Percentiles rank a stretch among this genome's conserved stretches.
phyloP scores from a whole-genome alignment of 805 yeast genomes.

The Pichia heedii region DNA sequence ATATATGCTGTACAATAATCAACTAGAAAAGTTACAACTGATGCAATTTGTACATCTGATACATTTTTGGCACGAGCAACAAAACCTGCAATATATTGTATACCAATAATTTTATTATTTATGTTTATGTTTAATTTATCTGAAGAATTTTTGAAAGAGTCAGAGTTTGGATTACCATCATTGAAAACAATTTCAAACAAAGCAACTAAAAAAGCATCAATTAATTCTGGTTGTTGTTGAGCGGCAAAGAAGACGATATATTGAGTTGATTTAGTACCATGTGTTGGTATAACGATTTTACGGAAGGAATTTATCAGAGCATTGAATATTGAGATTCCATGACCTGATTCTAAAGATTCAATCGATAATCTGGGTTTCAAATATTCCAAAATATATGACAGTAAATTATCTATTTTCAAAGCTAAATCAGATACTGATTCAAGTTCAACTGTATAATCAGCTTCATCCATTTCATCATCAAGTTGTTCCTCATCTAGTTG shows the following conservation, averaged over 20 bases:
- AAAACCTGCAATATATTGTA: slow-evolving; percentile 87
- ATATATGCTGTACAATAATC: slow-evolving; percentile 81
- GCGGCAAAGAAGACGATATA: slow-evolving; percentile 73
- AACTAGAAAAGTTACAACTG: slow-evolving; percentile 72
- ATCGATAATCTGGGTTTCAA: slow-evolving; percentile 41
- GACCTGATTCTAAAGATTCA: slow-evolving; percentile 47
- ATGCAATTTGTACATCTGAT: slow-evolving; percentile 62
- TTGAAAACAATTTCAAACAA: slow-evolving; percentile 77
- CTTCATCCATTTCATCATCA: slow-evolving; percentile 33
- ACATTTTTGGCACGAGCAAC: slow-evolving; percentile 78
- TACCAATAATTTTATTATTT: slow-evolving; percentile 60
- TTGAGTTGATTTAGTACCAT: slow-evolving; percentile 82
- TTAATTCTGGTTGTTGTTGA: slow-evolving; percentile 71
- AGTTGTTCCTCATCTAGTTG: slow-evolving; percentile 24
- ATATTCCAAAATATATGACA: slow-evolving; percentile 46
- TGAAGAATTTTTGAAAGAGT: not conserved
- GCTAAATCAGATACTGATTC: slow-evolving; percentile 46
- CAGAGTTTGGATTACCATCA: slow-evolving; percentile 20
- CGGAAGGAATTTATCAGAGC: slow-evolving; percentile 70
- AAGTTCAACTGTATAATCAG: slow-evolving; percentile 39
- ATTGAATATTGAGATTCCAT: slow-evolving; percentile 60
- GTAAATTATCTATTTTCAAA: slow-evolving; percentile 61
- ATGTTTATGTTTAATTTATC: not conserved
- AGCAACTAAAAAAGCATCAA: slow-evolving; percentile 76
- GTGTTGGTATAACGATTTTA: slow-evolving; percentile 82